Evolutionary conservation across 768 basidiomycete species (phyloP).

Genomic region (Termitomyces sp.): DNA sequence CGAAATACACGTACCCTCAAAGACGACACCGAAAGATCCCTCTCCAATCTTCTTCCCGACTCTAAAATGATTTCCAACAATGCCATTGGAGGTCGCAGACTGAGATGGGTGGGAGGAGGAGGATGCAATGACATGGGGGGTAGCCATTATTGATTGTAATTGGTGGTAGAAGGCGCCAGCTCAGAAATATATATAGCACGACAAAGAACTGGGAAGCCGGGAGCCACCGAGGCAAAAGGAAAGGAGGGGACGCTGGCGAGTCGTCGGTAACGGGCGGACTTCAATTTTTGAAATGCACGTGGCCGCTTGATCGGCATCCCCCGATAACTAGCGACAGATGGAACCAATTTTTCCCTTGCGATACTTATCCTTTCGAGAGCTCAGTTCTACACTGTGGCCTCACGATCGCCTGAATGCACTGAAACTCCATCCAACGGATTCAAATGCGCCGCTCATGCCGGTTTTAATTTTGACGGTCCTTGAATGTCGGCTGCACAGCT

Average conservation of each 20-base stretch:
- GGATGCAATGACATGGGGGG: slow-evolving; percentile 82
- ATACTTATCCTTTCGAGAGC: too few relatives aligned
- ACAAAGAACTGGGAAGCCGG: slow-evolving; percentile 18
- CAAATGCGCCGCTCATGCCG: background rate
- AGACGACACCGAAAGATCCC: slow-evolving; percentile 97
- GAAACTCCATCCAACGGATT: background rate
- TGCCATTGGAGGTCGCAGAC: slow-evolving; percentile 62
- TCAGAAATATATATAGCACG: slow-evolving; percentile 22
- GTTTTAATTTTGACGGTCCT: background rate
- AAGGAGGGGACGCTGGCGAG: slow-evolving; percentile 1
- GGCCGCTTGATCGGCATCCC: slow-evolving; percentile 12
- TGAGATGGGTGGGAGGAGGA: slow-evolving; percentile 69
- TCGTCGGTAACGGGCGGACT: slow-evolving; percentile 15
- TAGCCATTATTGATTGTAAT: slow-evolving; percentile 52
- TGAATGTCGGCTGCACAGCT: background rate
- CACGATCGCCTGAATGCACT: background rate
- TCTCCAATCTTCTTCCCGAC: slow-evolving; percentile 99
- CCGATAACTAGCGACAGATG: background rate
- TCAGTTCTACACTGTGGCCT: too few relatives aligned
- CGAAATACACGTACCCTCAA: slow-evolving; percentile 68
- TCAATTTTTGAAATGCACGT: slow-evolving; percentile 22
- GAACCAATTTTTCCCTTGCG: background rate
- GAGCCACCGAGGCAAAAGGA: slow-evolving; percentile 20
- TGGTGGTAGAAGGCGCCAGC: slow-evolving; percentile 21
- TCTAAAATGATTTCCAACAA: slow-evolving; percentile 78